A percentile compares a stretch with the other conserved stretches of the same genome.
These are phyloP conservation scores for Eutrema japonicum DNA, from an alignment of 345 rosid species.

Conservation along the genomic window DNA sequence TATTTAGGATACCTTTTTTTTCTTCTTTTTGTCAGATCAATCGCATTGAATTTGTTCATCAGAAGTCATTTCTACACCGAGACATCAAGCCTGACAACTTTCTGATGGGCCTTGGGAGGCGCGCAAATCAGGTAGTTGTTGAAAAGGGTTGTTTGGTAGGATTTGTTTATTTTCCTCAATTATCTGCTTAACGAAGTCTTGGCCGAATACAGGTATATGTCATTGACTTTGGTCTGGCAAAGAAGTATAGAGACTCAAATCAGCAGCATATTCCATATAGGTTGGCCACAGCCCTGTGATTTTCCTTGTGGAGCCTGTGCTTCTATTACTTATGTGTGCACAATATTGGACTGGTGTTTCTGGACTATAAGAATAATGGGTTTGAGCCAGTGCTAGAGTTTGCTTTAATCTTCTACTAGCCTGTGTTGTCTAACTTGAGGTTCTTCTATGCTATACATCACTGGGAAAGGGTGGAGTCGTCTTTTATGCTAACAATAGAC, in stretches of 20 bases:
- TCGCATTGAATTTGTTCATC: constrained; percentile 84
- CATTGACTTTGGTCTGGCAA: constrained; percentile 92
- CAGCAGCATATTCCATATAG: constrained; percentile 93
- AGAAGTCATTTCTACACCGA: constrained; percentile 86
- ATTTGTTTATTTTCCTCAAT: not conserved
- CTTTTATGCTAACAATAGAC: not conserved
- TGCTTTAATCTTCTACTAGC: not conserved
- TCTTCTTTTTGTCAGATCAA: constrained; percentile 59
- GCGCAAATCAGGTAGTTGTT: constrained; percentile 72
- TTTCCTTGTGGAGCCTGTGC: not conserved
- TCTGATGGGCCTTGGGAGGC: constrained; percentile 91
- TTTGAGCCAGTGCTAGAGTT: constrained; percentile 12
- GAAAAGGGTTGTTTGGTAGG: constrained; percentile 11
- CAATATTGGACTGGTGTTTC: not conserved
- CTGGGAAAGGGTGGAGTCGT: constrained; percentile 2
- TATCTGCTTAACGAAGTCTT: constrained; percentile 20
- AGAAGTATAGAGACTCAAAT: constrained; percentile 81
- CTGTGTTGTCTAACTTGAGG: not conserved
- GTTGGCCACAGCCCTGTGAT: constrained; percentile 45
- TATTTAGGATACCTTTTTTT: constrained; percentile 14
- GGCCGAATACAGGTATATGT: constrained; percentile 62
- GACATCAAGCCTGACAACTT: constrained; percentile 95
- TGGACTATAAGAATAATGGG: constrained; percentile 11
- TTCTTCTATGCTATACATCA: constrained; percentile 11
- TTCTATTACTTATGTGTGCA: constrained; percentile 11